Percentiles rank a stretch among this genome's conserved stretches.
phyloP scores from a whole-genome alignment of 495 filamentous ascomycete species.

The Aspergillus biplanus region DNA sequence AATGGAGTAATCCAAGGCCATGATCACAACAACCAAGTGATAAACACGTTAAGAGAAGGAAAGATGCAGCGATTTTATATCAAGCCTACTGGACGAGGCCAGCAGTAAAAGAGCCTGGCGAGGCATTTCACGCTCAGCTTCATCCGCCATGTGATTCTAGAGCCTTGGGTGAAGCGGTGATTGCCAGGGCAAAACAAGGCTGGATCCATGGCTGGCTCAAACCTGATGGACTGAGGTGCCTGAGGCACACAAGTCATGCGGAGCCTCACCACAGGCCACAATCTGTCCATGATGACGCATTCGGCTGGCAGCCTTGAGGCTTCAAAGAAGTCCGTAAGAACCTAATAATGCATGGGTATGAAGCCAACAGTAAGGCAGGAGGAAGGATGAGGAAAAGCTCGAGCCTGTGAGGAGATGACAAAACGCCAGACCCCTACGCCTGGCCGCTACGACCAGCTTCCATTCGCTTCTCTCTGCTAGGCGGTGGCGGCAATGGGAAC shows the following conservation, averaged over 20 bases:
- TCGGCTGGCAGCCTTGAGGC: constrained; percentile 10
- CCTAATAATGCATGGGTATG: neutral
- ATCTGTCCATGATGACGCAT: constrained; percentile 13
- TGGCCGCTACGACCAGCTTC: constrained; percentile 39
- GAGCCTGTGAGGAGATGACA: neutral
- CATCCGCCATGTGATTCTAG: constrained; percentile 3
- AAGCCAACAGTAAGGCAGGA: constrained; percentile 4
- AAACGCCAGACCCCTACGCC: neutral
- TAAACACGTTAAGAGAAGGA: too few species aligned
- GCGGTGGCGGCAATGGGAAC: constrained; percentile 37
- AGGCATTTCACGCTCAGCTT: constrained; percentile 19
- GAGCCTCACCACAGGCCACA: constrained; percentile 6
- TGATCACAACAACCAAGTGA: too few species aligned
- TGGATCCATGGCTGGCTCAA: constrained; percentile 13
- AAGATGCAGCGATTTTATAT: neutral
- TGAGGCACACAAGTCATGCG: constrained; percentile 31
- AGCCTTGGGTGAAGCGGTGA: constrained; percentile 18
- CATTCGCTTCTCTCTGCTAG: constrained; percentile 40
- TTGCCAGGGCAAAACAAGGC: constrained; percentile 18
- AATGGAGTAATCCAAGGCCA: too few species aligned
- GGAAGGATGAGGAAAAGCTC: neutral
- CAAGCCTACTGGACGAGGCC: constrained; percentile 7
- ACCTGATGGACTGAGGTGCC: constrained; percentile 1
- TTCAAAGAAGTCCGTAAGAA: neutral
- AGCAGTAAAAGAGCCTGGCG: constrained; percentile 9